Base-by-base conservation (phyloP, 176 grass and related monocot genomes). In the Lolium rigidum region DNA sequence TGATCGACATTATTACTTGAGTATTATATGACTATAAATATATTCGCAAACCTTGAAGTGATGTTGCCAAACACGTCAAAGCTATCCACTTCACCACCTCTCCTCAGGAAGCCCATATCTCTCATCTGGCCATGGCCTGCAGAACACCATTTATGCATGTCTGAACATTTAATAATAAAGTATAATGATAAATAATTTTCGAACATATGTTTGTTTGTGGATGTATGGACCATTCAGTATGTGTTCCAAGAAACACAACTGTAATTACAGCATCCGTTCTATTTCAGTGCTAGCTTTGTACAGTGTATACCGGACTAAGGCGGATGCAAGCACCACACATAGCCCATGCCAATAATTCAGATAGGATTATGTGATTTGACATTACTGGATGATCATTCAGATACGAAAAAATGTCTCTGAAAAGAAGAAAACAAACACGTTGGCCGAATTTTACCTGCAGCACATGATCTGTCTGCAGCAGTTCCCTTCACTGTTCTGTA, bases 401-500 rank as follows among this genome's bases (percentile, higher is more conserved):
- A 70, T 25, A 74, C 77, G 85, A 76, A 82, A 78, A 65, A 58
- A 69, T 80, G 44, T 44, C 63, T 62, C 49, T 86, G 84, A 52
- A 74, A 81, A 35, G 31, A 85, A 63, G 54, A 65, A 80, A 38
- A 63, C 59, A 20, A 77, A 87, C 63, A 81, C 46, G 21, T 41
- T 78, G 77, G 76, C 54, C 86, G 63, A 75, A 37, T 84, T 84
- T 74, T 85, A 87, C 85, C 85, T 90, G 86, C 88, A 81, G 83
- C 94, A 86, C 86, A 91, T 87, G 90, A 93, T 94, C 84, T 99
- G 80, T 99, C 90, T 77, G 90, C 84, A 67, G 76, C 22, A 47
- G 88, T 91, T 43, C 92, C 93, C 90, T 90, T 99, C 79, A 99
- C 97, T 91, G 97, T 99, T 96, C 97, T 94, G 85, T 99, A 99